phyloP scores from a whole-genome alignment of 2,329 filamentous ascomycete genomes.

The Colletotrichum lupini region DNA sequence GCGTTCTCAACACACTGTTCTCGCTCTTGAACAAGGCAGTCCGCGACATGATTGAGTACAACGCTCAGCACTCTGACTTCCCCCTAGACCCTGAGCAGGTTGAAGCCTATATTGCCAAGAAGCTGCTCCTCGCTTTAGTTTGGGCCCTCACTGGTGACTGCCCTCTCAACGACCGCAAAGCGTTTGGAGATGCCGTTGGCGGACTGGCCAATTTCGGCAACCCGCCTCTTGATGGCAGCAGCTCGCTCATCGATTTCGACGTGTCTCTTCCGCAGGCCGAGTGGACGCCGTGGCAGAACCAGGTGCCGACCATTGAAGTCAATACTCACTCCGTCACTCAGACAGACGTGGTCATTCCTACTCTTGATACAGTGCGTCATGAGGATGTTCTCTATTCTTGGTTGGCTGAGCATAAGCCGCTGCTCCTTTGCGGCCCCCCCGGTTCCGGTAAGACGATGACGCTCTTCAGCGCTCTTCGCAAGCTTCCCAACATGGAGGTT shows the following conservation, averaged over 20 bases:
- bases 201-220: slow-evolving; percentile 87
- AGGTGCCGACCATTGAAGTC: slow-evolving; percentile 94
- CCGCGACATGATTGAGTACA: slow-evolving; percentile 94
- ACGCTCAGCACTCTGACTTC: slow-evolving; percentile 93
- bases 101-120: slow-evolving; percentile 91
- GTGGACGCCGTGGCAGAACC: slow-evolving; percentile 93
- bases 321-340: slow-evolving; percentile 98
- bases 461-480: slow-evolving; percentile 94
- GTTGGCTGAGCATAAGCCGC: slow-evolving; percentile 97
- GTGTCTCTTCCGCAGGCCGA: slow-evolving; percentile 87
- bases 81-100: slow-evolving; percentile 90
- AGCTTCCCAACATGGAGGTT: slow-evolving; percentile 98
- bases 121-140: slow-evolving; percentile 89
- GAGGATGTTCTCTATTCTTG: slow-evolving; percentile 99
- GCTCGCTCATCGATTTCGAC: slow-evolving; percentile 95
- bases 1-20: slow-evolving; percentile 92
- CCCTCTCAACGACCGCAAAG: slow-evolving; percentile 85
- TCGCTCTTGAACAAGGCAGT: slow-evolving; percentile 95
- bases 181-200: slow-evolving; percentile 86
- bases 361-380: slow-evolving; percentile 94
- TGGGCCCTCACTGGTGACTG: slow-evolving; percentile 98
- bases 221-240: slow-evolving; percentile 79
- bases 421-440: slow-evolving; percentile 95
- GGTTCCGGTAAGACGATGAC: slow-evolving; percentile 99
- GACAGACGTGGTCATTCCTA: slow-evolving; percentile 98